A percentile compares a stretch with the other conserved stretches of the same genome.
Evolutionary conservation across 78 protist species (phyloP).

Genomic region (Dictyostelium intermedium): DNA sequence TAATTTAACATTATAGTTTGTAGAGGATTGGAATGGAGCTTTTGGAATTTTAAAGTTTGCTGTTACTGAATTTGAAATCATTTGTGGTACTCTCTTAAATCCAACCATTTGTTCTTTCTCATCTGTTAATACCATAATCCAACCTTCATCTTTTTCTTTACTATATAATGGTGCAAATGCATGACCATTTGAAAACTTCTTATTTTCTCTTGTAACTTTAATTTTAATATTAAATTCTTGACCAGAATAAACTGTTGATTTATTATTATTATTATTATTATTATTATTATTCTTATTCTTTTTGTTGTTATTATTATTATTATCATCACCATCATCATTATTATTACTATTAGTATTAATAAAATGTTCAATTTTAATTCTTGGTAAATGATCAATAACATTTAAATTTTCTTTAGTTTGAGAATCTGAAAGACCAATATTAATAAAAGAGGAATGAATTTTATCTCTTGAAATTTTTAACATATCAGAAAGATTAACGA

Average conservation of each 20-base stretch:
- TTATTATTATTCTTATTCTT: neutral
- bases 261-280: neutral
- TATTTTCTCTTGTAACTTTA: constrained; percentile 25
- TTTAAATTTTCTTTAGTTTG: constrained; percentile 15
- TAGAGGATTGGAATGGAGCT: constrained; percentile 12
- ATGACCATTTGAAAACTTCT: constrained; percentile 19
- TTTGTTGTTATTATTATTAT: neutral
- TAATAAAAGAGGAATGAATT: neutral
- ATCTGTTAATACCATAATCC: constrained; percentile 45
- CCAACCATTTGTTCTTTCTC: constrained; percentile 52
- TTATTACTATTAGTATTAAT: neutral
- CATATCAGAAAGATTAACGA: constrained; percentile 19
- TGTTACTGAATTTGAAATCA: constrained; percentile 10
- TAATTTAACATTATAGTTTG: constrained; percentile 39
- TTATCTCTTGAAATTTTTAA: neutral
- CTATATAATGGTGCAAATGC: constrained; percentile 69
- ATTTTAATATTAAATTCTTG: constrained; percentile 35
- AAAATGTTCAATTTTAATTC: constrained; percentile 3
- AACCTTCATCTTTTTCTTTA: constrained; percentile 79
- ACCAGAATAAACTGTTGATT: neutral
- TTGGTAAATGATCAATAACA: constrained; percentile 54
- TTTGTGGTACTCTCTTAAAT: constrained; percentile 48
- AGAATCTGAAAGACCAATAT: neutral
- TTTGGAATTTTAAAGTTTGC: neutral
- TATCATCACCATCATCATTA: neutral